Percentiles rank a stretch among this genome's conserved stretches.
Conservation (phyloP, 345 rosid genomes). For the Euphorbia tirucalli region DNA sequence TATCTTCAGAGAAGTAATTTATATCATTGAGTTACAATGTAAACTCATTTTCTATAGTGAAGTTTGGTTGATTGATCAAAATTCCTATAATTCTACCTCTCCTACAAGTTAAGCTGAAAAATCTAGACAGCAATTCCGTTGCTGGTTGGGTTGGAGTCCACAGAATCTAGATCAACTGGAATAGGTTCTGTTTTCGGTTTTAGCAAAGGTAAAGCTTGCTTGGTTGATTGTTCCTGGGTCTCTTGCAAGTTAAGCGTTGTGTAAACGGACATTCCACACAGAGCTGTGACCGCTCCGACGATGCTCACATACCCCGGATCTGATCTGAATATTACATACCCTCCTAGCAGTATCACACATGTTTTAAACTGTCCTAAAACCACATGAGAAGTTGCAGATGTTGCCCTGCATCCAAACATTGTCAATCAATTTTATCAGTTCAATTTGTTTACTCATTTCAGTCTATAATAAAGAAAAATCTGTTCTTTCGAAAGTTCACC, state of each 20-base stretch:
- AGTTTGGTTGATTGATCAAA: background rate
- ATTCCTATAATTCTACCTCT: background rate
- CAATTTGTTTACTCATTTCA: background rate
- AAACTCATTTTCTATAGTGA: too few relatives aligned
- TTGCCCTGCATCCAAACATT: slow-evolving; percentile 54
- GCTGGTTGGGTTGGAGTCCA: slow-evolving; percentile 3
- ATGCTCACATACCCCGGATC: slow-evolving; percentile 81
- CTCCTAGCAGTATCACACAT: slow-evolving; percentile 80
- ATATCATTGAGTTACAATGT: too few relatives aligned
- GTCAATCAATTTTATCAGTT: background rate
- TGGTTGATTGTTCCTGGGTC: slow-evolving; percentile 31
- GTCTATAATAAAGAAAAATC: background rate
- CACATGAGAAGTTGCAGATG: slow-evolving; percentile 92
- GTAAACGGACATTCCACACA: slow-evolving; percentile 75
- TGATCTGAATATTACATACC: slow-evolving; percentile 63
- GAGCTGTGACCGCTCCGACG: slow-evolving; percentile 71
- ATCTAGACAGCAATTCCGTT: slow-evolving; percentile 12
- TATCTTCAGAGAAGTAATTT: too few relatives aligned
- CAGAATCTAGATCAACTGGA: slow-evolving; percentile 23
- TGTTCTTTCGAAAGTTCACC: slow-evolving; percentile 42
- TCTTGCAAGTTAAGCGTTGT: slow-evolving; percentile 58
- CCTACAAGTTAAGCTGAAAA: background rate
- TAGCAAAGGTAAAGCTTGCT: slow-evolving; percentile 28
- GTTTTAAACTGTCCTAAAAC: slow-evolving; percentile 95
- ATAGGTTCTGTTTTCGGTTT: slow-evolving; percentile 35